phyloP scores from a whole-genome alignment of 345 rosid species.

The Aegle marmelos region DNA sequence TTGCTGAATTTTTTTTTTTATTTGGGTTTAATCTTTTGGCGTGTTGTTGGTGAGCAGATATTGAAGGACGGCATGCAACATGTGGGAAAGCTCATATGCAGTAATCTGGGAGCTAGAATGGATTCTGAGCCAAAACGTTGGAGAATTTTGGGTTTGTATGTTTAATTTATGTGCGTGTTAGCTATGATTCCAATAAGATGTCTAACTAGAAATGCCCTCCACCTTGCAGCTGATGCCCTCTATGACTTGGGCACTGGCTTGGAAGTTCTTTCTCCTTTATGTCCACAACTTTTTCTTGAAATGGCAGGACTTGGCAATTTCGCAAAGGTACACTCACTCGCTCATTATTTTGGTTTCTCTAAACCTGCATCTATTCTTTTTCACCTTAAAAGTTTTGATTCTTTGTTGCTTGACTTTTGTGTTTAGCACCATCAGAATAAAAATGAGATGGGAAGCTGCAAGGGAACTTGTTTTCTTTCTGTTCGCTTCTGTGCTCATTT shows the following conservation, averaged over 20 bases:
- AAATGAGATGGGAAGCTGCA: neutral
- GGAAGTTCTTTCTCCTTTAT: conserved; percentile 86
- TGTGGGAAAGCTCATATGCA: conserved; percentile 84
- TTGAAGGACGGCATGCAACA: conserved; percentile 98
- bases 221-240: conserved; percentile 79
- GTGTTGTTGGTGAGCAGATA: conserved; percentile 45
- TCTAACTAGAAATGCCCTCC: conserved; percentile 6
- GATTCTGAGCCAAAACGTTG: conserved; percentile 94
- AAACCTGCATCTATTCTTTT: neutral
- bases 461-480: neutral
- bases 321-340: conserved; percentile 54
- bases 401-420: neutral
- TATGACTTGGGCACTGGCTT: conserved; percentile 91
- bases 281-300: conserved; percentile 90
- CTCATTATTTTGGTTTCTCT: neutral
- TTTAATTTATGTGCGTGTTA: neutral
- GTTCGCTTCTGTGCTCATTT: neutral
- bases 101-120: conserved; percentile 96
- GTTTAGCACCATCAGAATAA: neutral
- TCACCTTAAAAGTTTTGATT: neutral
- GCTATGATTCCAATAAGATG: neutral
- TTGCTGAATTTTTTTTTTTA: neutral
- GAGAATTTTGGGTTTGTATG: conserved; percentile 74
- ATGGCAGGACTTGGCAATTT: conserved; percentile 96
- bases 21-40: neutral